Percentiles rank a stretch among this genome's conserved stretches.
These are phyloP conservation scores for Gnomoniopsis sp. DNA, from an alignment of 2,329 filamentous ascomycete species.

Conservation along the genomic window DNA sequence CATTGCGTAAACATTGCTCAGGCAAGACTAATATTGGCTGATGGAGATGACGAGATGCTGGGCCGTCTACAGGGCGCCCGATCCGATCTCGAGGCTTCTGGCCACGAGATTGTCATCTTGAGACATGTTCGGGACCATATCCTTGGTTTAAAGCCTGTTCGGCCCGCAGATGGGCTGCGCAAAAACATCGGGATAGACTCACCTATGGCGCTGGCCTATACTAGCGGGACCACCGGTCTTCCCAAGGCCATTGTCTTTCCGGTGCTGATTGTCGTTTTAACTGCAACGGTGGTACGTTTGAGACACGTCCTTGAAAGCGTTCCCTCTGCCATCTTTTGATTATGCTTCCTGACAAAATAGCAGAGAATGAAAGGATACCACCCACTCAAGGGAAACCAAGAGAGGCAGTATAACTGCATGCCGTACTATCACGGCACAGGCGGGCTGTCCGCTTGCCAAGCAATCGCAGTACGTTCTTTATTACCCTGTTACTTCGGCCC, in stretches of 20 bases:
- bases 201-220: constrained; percentile 67
- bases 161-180: constrained; percentile 55
- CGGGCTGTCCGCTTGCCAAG: constrained; percentile 53
- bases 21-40: constrained; percentile 55
- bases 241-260: constrained; percentile 69
- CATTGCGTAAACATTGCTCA: constrained; percentile 62
- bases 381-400: constrained; percentile 29
- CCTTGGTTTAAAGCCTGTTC: constrained; percentile 41
- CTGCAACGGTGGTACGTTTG: constrained; percentile 22
- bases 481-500: not conserved
- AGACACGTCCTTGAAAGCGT: not conserved
- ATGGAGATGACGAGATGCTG: constrained; percentile 51
- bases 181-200: constrained; percentile 46
- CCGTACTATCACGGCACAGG: constrained; percentile 75
- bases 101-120: constrained; percentile 55
- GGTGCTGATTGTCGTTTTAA: constrained; percentile 36
- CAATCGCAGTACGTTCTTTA: constrained; percentile 45
- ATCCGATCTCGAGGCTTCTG: constrained; percentile 42
- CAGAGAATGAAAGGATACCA: constrained; percentile 2
- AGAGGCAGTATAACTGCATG: constrained; percentile 76
- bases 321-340: not conserved
- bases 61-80: constrained; percentile 56
- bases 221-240: constrained; percentile 71
- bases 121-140: constrained; percentile 42
- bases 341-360: not conserved